Conservation (phyloP, 78 protist genomes). For the Anaeramoeba ignava region DNA sequence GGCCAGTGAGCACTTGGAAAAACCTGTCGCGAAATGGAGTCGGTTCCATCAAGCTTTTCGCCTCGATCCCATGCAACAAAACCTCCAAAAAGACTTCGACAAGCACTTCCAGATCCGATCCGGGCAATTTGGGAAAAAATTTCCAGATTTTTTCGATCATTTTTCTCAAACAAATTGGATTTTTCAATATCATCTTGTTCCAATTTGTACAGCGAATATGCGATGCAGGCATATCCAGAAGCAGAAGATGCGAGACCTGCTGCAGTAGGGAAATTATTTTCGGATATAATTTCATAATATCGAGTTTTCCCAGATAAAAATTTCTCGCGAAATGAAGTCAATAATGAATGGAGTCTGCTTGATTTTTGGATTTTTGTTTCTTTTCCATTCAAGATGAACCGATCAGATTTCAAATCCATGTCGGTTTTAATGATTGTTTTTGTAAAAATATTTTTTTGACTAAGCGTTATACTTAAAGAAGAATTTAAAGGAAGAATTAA, state of each 20-base stretch:
- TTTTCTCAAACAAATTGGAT: not conserved
- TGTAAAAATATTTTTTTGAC: conserved; percentile 45
- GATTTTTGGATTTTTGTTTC: not conserved
- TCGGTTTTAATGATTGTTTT: conserved; percentile 42
- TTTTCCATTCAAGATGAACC: conserved; percentile 85
- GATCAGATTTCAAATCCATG: conserved; percentile 32
- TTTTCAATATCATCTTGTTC: not conserved
- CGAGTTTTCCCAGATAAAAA: not conserved
- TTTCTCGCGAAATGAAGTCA: not conserved
- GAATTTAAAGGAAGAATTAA: conserved; percentile 75
- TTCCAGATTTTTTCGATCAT: not conserved
- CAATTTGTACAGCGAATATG: not conserved
- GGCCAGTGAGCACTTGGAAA: conserved; percentile 61
- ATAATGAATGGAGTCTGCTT: not conserved
- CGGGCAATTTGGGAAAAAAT: not conserved
- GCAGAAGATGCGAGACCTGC: conserved; percentile 98
- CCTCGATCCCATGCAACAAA: conserved; percentile 89
- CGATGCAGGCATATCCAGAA: conserved; percentile 70
- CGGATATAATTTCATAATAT: conserved; percentile 38
- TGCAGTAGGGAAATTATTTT: conserved; percentile 75
- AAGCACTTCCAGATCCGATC: conserved; percentile 91
- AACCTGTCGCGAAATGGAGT: conserved; percentile 32
- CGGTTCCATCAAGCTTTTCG: conserved; percentile 42
- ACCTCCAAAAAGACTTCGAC: conserved; percentile 88
- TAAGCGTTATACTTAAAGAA: conserved; percentile 73